These are phyloP conservation scores for Colletotrichum graminicola DNA, from an alignment of 2,329 filamentous ascomycete genomes.

Conservation along the genomic window DNA sequence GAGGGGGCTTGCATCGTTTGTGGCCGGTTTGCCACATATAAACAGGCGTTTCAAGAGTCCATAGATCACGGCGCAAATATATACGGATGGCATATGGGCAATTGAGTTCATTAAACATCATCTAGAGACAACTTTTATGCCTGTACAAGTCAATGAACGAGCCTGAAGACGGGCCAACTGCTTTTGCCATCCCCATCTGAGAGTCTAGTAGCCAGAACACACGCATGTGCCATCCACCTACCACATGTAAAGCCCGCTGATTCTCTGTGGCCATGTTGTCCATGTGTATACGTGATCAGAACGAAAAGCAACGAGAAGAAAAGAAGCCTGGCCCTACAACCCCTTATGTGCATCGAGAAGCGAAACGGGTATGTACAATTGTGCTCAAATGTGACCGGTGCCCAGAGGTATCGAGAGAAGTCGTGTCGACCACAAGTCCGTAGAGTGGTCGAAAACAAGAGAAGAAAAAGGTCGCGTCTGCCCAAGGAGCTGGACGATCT, in stretches of 20 bases:
- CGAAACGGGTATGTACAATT: constrained; percentile 38
- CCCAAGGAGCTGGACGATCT: constrained; percentile 31
- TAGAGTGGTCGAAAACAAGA: constrained; percentile 17
- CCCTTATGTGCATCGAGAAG: constrained; percentile 30
- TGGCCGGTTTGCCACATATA: not conserved
- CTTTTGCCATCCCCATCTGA: constrained; percentile 11
- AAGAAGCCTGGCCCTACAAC: constrained; percentile 17
- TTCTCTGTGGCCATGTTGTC: constrained; percentile 13
- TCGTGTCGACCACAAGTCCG: constrained; percentile 24
- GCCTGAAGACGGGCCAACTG: constrained; percentile 3
- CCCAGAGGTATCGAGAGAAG: constrained; percentile 41
- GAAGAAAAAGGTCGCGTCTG: constrained; percentile 23
- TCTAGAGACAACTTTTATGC: constrained; percentile 39
- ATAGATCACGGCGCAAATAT: not conserved
- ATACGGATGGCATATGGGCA: not conserved
- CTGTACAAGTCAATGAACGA: constrained; percentile 10
- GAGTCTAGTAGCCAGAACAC: constrained; percentile 25
- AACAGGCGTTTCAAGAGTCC: too few species aligned
- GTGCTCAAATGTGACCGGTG: constrained; percentile 31
- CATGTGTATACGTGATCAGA: constrained; percentile 19
- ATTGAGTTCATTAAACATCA: constrained; percentile 35
- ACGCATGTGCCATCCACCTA: constrained; percentile 16
- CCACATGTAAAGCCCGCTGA: constrained; percentile 19
- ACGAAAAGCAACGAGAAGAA: constrained; percentile 15
- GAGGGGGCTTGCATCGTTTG: not conserved